Evolutionary conservation across 1,284 basidiomycete species (phyloP).

Genomic region (Earliella scabrosa): DNA sequence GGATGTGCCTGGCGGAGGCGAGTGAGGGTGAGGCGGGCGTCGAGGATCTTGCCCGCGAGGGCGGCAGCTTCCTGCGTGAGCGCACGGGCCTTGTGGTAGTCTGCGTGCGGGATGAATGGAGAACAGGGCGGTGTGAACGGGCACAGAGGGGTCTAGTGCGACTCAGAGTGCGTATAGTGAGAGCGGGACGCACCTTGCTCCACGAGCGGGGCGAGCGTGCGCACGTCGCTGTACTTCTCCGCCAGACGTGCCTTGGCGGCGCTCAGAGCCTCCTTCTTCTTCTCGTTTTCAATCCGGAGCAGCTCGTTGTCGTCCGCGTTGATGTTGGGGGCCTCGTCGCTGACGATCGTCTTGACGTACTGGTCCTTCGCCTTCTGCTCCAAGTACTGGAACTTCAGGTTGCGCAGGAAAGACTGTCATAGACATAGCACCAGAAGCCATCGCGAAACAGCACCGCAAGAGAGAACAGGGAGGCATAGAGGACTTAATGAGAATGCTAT

Average conservation of each 20-base stretch:
- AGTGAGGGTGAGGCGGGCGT: slow-evolving; percentile 77
- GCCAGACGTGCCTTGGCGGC: slow-evolving; percentile 63
- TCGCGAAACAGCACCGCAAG: not conserved
- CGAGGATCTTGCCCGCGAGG: slow-evolving; percentile 76
- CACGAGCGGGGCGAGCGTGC: slow-evolving; percentile 63
- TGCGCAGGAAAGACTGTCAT: slow-evolving; percentile 81
- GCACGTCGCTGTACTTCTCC: slow-evolving; percentile 64
- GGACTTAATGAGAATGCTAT: no score
- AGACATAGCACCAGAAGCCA: no score
- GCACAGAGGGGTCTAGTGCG: not conserved
- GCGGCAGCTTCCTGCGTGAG: slow-evolving; percentile 58
- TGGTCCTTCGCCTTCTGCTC: slow-evolving; percentile 88
- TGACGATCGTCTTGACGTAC: slow-evolving; percentile 84
- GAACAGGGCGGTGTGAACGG: not conserved
- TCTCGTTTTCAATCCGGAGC: slow-evolving; percentile 60
- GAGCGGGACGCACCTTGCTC: slow-evolving; percentile 55
- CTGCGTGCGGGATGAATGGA: slow-evolving; percentile 37
- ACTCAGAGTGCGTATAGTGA: not conserved
- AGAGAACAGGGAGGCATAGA: not conserved
- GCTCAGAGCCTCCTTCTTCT: slow-evolving; percentile 73
- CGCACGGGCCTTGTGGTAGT: slow-evolving; percentile 58
- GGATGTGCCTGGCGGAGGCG: slow-evolving; percentile 81
- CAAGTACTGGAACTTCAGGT: slow-evolving; percentile 84
- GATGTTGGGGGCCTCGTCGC: slow-evolving; percentile 77
- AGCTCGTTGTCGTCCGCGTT: slow-evolving; percentile 76